These are phyloP conservation scores for Podila epicladia DNA, from an alignment of 192 early-diverging fungal genomes.

Conservation along the genomic window DNA sequence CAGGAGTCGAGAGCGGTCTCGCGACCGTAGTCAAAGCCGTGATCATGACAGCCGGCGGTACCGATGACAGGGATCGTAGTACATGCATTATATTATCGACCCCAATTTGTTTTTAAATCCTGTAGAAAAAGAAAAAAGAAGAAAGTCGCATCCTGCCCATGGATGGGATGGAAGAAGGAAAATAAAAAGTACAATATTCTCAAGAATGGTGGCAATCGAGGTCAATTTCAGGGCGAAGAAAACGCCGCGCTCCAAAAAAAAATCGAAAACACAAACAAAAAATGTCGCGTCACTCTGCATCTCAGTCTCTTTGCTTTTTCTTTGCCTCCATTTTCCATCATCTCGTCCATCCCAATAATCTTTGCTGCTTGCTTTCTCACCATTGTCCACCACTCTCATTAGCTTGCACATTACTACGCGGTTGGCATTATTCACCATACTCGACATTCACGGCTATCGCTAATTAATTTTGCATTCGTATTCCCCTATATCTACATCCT, in stretches of 20 bases:
- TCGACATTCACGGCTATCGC: not conserved
- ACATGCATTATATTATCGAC: not conserved
- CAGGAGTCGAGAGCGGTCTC: conserved; percentile 34
- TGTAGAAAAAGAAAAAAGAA: conserved; percentile 4
- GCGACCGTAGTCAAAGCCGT: conserved; percentile 30
- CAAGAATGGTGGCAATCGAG: too few species aligned
- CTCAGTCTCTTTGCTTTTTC: not conserved
- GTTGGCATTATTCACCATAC: not conserved
- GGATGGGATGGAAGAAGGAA: too few species aligned
- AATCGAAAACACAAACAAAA: conserved; percentile 1
- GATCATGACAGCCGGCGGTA: conserved; percentile 45
- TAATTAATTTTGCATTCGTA: not conserved
- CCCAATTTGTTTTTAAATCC: too few species aligned
- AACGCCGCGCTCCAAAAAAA: not conserved
- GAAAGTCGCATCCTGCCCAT: not conserved
- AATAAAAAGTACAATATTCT: too few species aligned
- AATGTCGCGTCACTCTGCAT: not conserved
- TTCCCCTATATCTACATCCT: not conserved
- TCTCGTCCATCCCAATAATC: not conserved
- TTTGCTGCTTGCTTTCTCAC: not conserved
- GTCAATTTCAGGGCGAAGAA: too few species aligned
- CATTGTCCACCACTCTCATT: not conserved
- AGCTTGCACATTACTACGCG: not conserved
- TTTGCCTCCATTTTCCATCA: not conserved
- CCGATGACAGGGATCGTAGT: conserved; percentile 9